Conservation (phyloP, 768 basidiomycete genomes). For the Mycena kentingensis region DNA sequence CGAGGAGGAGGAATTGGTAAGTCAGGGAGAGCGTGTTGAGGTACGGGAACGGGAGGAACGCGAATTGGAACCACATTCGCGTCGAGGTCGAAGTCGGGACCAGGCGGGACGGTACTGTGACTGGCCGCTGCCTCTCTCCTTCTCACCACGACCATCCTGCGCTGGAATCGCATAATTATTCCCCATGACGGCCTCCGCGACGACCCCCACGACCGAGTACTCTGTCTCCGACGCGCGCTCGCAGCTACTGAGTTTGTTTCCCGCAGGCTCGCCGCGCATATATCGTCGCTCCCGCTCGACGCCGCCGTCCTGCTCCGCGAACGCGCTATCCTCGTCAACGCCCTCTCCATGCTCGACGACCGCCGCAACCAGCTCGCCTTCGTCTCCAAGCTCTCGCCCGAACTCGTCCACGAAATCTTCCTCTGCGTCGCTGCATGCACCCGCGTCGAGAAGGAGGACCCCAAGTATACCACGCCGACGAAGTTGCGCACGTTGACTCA, state of each 20-base stretch:
- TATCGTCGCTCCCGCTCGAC: not conserved
- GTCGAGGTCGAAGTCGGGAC: no score
- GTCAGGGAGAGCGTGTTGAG: constrained; percentile 5
- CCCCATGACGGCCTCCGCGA: no score
- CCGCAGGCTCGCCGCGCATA: not conserved
- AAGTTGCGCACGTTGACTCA: not conserved
- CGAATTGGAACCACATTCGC: no score
- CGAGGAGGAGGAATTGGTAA: constrained; percentile 24
- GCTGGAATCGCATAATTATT: no score
- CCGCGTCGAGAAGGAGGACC: constrained; percentile 1
- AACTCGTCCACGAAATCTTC: constrained; percentile 11
- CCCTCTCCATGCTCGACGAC: constrained; percentile 3
- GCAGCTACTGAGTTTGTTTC: no score
- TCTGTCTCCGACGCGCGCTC: no score
- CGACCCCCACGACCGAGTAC: no score
- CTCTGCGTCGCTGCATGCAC: constrained; percentile 3
- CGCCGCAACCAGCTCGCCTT: constrained; percentile 5
- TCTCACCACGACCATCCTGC: no score
- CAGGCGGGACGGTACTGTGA: no score
- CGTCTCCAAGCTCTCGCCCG: constrained; percentile 10
- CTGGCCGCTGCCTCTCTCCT: no score
- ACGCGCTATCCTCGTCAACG: constrained; percentile 1
- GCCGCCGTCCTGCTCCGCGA: not conserved
- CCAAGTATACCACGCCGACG: not conserved
- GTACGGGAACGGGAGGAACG: constrained; percentile 23